These are phyloP conservation scores for Tetraselmis striata DNA, from an alignment of 139 green algal genomes.

Conservation along the genomic window DNA sequence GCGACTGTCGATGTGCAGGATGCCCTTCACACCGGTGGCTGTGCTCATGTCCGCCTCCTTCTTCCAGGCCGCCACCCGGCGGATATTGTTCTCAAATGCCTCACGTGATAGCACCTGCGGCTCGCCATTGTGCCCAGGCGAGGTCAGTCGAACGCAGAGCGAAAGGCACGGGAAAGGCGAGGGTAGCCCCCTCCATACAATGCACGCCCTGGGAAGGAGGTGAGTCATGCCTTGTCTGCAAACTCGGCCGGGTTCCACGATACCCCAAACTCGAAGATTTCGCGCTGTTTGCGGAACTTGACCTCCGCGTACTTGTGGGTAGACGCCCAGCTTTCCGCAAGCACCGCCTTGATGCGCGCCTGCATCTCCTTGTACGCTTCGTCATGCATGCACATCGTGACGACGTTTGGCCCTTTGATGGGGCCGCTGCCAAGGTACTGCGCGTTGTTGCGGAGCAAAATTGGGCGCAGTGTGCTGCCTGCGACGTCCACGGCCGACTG, in stretches of 20 bases:
- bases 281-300: constrained; percentile 2
- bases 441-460: not conserved
- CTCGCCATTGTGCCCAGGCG: no score
- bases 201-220: no score
- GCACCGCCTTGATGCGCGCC: not conserved
- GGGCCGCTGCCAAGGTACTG: not conserved
- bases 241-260: constrained; percentile 3
- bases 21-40: not conserved
- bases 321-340: not conserved
- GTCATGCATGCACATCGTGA: not conserved
- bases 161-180: no score
- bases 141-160: no score
- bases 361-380: not conserved
- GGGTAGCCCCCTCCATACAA: no score
- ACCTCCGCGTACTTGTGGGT: not conserved
- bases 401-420: not conserved
- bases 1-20: constrained; percentile 6
- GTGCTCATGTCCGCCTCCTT: constrained; percentile 4
- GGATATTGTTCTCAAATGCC: not conserved
- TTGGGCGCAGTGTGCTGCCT: not conserved
- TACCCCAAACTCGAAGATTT: constrained; percentile 8
- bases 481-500: not conserved
- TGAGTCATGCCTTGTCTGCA: constrained; percentile 2
- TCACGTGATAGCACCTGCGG: not conserved
- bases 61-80: not conserved